Conservation (phyloP, 306 rosid genomes). For the Cotoneaster glaucophyllus region DNA sequence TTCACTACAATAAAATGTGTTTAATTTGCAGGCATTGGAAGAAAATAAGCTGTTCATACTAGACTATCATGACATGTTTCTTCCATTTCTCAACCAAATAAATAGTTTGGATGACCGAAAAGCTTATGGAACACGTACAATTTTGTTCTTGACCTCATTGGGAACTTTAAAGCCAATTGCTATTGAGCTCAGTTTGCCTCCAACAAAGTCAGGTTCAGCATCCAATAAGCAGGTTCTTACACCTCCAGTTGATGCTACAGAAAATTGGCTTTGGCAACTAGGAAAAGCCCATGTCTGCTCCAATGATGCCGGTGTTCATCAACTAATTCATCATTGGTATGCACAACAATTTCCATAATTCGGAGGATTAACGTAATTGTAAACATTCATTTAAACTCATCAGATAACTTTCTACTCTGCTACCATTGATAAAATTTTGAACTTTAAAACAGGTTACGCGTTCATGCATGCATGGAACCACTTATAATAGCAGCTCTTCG, state of each 20-base stretch:
- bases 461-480: constrained; percentile 69
- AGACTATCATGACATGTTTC: constrained; percentile 75
- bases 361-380: no score
- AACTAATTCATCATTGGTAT: constrained; percentile 83
- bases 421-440: no score
- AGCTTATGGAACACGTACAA: constrained; percentile 74
- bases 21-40: constrained; percentile 50
- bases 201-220: constrained; percentile 28
- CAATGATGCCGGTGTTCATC: constrained; percentile 88
- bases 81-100: constrained; percentile 69
- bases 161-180: constrained; percentile 76
- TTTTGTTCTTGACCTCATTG: constrained; percentile 47
- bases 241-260: constrained; percentile 67
- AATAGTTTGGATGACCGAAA: constrained; percentile 69
- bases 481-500: constrained; percentile 72
- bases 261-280: constrained; percentile 78
- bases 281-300: constrained; percentile 82
- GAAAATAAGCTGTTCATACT: constrained; percentile 59
- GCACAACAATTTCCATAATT: neutral
- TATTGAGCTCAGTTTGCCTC: constrained; percentile 79
- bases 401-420: no score
- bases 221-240: constrained; percentile 50
- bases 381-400: no score
- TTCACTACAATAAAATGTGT: neutral
- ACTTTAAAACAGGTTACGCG: constrained; percentile 46